Evolutionary conservation across 2,329 filamentous ascomycete genomes (phyloP).

Genomic region (Cladosporium sp.): DNA sequence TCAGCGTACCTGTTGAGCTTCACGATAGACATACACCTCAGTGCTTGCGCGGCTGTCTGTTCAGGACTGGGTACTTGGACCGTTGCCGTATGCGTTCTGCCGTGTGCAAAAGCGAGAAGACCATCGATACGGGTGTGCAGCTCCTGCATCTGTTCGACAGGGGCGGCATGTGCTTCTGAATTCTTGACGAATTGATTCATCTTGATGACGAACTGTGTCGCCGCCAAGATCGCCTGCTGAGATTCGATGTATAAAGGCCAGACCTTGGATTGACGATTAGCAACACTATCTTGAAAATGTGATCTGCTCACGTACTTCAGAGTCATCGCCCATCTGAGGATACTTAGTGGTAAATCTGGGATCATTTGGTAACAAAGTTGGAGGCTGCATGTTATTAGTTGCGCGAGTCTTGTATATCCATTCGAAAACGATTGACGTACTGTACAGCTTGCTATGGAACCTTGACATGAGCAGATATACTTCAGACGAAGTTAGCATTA

Average conservation of each 20-base stretch:
- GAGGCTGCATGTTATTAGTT: conserved; percentile 29
- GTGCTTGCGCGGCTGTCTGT: conserved; percentile 39
- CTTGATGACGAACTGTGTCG: conserved; percentile 28
- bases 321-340: background rate
- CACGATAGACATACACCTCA: conserved; percentile 47
- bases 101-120: background rate
- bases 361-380: conserved; percentile 42
- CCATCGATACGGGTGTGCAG: background rate
- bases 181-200: conserved; percentile 9
- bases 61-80: conserved; percentile 39
- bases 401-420: too few species aligned
- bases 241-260: conserved; percentile 44
- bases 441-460: conserved; percentile 49
- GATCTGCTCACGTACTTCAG: background rate
- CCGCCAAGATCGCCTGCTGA: conserved; percentile 46
- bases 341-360: conserved; percentile 42
- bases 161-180: background rate
- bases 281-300: background rate
- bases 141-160: background rate
- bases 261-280: conserved; percentile 20
- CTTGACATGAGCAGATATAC: conserved; percentile 50
- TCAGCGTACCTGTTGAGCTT: conserved; percentile 46
- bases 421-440: conserved; percentile 28
- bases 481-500: conserved; percentile 15
- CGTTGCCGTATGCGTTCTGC: conserved; percentile 24